Evolutionary conservation across 2,329 filamentous ascomycete species (phyloP).

Genomic region (Epichloe bromicola): DNA sequence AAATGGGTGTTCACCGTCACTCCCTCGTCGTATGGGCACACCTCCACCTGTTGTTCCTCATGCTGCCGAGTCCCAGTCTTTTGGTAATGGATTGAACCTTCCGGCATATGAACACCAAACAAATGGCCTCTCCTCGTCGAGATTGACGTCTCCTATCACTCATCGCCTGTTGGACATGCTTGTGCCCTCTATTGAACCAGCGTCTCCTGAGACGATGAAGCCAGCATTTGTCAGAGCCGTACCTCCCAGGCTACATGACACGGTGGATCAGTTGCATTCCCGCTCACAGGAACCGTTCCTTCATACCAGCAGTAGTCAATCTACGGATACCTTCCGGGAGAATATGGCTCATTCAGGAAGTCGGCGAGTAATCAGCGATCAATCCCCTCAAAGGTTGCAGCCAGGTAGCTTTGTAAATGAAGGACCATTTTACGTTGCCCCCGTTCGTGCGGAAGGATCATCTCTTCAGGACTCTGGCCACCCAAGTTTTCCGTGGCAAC

Average conservation of each 20-base stretch:
- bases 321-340: neutral
- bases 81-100: slow-evolving; percentile 15
- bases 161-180: slow-evolving; percentile 26
- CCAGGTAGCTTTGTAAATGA: neutral
- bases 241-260: slow-evolving; percentile 15
- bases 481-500: slow-evolving; percentile 2
- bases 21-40: neutral
- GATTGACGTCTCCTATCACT: slow-evolving; percentile 7
- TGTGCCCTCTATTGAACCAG: slow-evolving; percentile 33
- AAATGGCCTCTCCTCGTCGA: slow-evolving; percentile 7
- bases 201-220: slow-evolving; percentile 22
- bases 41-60: neutral
- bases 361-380: slow-evolving; percentile 9
- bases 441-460: neutral
- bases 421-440: slow-evolving; percentile 2
- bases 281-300: slow-evolving; percentile 4
- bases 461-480: neutral
- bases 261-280: slow-evolving; percentile 10
- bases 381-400: neutral
- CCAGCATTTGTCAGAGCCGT: slow-evolving; percentile 22
- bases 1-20: slow-evolving; percentile 4
- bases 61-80: neutral
- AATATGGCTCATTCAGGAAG: neutral
- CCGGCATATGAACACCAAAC: slow-evolving; percentile 9
- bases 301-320: slow-evolving; percentile 8